Conservation (phyloP, 2,329 filamentous ascomycete genomes). For the Colletotrichum siamense region DNA sequence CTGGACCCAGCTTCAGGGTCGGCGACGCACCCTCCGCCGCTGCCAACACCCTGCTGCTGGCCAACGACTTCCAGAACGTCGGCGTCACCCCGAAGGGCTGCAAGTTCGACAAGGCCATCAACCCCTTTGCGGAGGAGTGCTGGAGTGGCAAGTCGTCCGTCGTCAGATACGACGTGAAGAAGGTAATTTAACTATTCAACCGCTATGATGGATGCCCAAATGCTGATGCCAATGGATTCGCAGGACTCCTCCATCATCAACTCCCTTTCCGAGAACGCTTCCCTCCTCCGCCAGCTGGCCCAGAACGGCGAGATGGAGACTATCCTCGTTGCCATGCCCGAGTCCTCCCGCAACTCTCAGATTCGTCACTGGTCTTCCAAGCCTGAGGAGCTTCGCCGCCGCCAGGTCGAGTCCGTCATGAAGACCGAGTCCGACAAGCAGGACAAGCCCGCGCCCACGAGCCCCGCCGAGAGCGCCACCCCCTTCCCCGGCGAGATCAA, state of each 20-base stretch:
- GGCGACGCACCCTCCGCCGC: constrained; percentile 47
- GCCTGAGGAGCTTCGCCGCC: constrained; percentile 50
- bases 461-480: constrained; percentile 24
- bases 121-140: constrained; percentile 49
- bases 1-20: constrained; percentile 54
- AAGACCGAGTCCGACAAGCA: constrained; percentile 27
- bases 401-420: constrained; percentile 54
- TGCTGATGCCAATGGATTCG: not conserved
- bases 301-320: constrained; percentile 59
- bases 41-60: constrained; percentile 48
- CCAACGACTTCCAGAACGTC: constrained; percentile 45
- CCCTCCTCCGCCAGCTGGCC: constrained; percentile 50
- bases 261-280: constrained; percentile 48
- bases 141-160: constrained; percentile 49
- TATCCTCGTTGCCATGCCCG: constrained; percentile 60
- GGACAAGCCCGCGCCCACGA: constrained; percentile 24
- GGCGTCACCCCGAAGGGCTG: constrained; percentile 43
- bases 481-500: constrained; percentile 40
- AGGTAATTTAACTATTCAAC: constrained; percentile 36
- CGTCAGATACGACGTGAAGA: constrained; percentile 47
- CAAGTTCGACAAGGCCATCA: constrained; percentile 42
- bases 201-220: not conserved
- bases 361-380: constrained; percentile 45
- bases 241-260: constrained; percentile 41
- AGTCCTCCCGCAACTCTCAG: constrained; percentile 42